Conservation (phyloP, 2,329 filamentous ascomycete species). For the Neonectria coccinea region DNA sequence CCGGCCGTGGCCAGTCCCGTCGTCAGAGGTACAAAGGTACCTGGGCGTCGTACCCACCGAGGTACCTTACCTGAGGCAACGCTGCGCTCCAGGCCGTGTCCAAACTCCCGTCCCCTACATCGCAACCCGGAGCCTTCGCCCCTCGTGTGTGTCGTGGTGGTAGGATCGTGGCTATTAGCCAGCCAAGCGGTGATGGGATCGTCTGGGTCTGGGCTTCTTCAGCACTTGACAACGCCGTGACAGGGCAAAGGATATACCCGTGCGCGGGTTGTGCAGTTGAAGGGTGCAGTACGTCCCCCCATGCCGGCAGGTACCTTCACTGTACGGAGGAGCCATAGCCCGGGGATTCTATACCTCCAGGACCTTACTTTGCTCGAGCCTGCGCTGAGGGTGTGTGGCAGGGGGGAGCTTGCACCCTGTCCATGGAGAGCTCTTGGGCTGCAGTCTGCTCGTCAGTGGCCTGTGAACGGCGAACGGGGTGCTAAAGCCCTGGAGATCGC, state of each 20-base stretch:
- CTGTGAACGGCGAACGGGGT: conserved; percentile 20
- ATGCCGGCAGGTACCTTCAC: conserved; percentile 11
- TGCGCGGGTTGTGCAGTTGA: neutral
- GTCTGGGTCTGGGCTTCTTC: neutral
- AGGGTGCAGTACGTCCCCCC: conserved; percentile 4
- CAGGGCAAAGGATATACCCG: conserved; percentile 2
- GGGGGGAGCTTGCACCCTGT: conserved; percentile 28
- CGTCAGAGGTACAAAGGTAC: conserved; percentile 28
- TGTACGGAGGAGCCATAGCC: conserved; percentile 19
- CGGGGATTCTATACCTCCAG: conserved; percentile 21
- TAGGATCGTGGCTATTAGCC: conserved; percentile 31
- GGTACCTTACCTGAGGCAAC: conserved; percentile 26
- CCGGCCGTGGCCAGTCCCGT: conserved; percentile 24
- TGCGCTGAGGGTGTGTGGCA: conserved; percentile 24
- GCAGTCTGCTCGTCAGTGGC: conserved; percentile 1
- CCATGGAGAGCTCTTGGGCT: conserved; percentile 15
- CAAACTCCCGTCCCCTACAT: conserved; percentile 7
- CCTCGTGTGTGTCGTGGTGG: conserved; percentile 36
- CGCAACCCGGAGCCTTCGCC: neutral
- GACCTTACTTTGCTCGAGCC: conserved; percentile 15
- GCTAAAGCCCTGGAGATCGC: conserved; percentile 18
- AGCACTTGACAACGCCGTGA: neutral
- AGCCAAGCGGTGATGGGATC: conserved; percentile 15
- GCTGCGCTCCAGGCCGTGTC: conserved; percentile 5
- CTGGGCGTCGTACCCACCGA: conserved; percentile 22